Conservation (phyloP, 2,329 filamentous ascomycete genomes). For the Pseudopyricularia cyperi region DNA sequence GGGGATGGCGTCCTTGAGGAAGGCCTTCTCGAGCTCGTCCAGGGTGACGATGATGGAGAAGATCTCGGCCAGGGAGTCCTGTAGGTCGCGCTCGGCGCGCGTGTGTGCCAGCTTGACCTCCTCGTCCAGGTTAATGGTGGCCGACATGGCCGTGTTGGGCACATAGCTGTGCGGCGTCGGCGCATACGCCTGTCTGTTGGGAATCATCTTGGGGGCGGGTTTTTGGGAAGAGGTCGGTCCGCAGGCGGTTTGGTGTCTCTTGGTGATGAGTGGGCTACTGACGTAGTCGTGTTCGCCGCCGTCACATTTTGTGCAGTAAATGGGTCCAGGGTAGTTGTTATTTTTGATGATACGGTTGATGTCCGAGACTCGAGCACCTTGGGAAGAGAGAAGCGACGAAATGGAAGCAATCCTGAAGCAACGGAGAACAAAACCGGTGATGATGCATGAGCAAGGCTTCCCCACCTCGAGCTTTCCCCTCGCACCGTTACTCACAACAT, state of each 20-base stretch:
- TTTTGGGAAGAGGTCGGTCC: not conserved
- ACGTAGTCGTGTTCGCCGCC: not conserved
- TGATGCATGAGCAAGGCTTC: not conserved
- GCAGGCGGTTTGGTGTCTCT: not conserved
- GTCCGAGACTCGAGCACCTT: not conserved
- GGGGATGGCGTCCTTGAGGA: constrained; percentile 85
- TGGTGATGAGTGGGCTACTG: not conserved
- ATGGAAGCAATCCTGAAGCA: no score
- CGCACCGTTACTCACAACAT: not conserved
- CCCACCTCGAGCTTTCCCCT: not conserved
- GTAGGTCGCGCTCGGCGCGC: constrained; percentile 77
- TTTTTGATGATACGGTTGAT: not conserved
- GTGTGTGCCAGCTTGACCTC: constrained; percentile 88
- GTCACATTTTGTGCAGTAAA: not conserved
- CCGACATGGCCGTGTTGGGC: constrained; percentile 68
- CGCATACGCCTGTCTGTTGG: constrained; percentile 58
- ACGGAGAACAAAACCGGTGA: not conserved
- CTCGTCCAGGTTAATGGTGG: constrained; percentile 91
- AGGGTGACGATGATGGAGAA: constrained; percentile 96
- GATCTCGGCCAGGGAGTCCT: constrained; percentile 91
- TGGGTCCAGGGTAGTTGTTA: not conserved
- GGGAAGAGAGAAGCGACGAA: not conserved
- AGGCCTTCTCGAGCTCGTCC: constrained; percentile 91
- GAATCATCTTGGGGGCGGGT: constrained; percentile 29
- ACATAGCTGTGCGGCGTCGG: constrained; percentile 87